These are phyloP conservation scores for Verticillium nubilum DNA, from an alignment of 2,329 filamentous ascomycete species.

Conservation along the genomic window DNA sequence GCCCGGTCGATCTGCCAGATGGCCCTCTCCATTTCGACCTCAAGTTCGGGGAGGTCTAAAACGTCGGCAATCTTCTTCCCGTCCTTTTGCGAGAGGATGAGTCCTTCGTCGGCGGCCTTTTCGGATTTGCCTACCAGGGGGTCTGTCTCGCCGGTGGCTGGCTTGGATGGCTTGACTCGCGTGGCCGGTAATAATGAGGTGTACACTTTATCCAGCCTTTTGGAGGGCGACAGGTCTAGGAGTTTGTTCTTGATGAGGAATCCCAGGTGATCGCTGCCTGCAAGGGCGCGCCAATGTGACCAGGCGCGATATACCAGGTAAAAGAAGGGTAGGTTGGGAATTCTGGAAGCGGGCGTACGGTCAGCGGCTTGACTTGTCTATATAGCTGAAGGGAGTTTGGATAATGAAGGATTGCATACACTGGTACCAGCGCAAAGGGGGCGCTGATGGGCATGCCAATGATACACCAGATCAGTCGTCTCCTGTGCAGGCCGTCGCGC, in stretches of 20 bases:
- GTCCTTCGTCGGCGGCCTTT: conserved; percentile 22
- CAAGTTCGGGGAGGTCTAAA: conserved; percentile 63
- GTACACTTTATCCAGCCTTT: conserved; percentile 71
- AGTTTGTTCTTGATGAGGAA: conserved; percentile 73
- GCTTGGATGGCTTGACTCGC: neutral
- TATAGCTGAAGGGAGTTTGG: neutral
- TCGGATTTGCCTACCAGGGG: conserved; percentile 18
- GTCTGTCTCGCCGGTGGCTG: neutral
- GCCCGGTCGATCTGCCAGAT: conserved; percentile 64
- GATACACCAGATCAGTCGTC: conserved; percentile 74
- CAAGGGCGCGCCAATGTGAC: conserved; percentile 84
- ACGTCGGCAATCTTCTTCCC: conserved; percentile 54
- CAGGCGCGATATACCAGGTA: conserved; percentile 88
- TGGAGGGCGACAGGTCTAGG: conserved; percentile 59
- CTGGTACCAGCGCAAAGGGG: conserved; percentile 76
- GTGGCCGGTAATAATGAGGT: conserved; percentile 26
- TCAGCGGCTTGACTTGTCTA: neutral
- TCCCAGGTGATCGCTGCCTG: conserved; percentile 78
- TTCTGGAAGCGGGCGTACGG: conserved; percentile 38
- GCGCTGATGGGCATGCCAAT: conserved; percentile 76
- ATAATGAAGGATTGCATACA: conserved; percentile 54
- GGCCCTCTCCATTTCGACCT: conserved; percentile 68
- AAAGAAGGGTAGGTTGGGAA: conserved; percentile 95
- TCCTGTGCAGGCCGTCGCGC: conserved; percentile 70
- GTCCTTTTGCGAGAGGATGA: conserved; percentile 44